Evolutionary conservation across 805 yeast genomes (phyloP), one percentile per base, ranked within the genome.

Genomic region (Hagleromyces aurorensis): DNA sequence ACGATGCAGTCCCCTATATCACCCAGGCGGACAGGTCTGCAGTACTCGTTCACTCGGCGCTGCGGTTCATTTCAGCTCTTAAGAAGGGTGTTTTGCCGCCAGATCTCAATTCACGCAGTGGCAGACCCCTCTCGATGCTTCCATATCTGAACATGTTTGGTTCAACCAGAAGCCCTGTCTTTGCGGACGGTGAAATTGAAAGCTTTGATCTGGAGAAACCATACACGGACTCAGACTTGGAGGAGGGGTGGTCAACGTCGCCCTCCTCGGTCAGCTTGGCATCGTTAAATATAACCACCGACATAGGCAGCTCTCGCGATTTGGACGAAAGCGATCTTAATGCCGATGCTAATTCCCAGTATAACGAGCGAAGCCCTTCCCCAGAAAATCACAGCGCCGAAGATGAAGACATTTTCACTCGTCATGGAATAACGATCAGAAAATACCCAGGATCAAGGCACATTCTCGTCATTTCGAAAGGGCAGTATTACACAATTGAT

Each of bases 401-500:
- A 11, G 38, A 37, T 7, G 36, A 32, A 11, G 52, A 45, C 29
- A 21, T 29, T 8, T 40, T 42, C 22, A 43, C 35, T 15, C 36
- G 44, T 7, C 48, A 57, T 25, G 93, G 94, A 4, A 81, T 94
- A 45, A 70, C 78, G 30, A 73, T 82, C 65, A 84, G 77, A 52
- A 64, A 78, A 2, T 83, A 75, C 49, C 50, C 65, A 6, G 62
- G 69, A 13, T 73, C 89, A 2, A 73, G 72, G 41, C 94, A 85
- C 52, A 70, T 86, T 22, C 69, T 83, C 11, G 78, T 86, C 17
- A 60, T 84, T 40, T 76, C 85, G 27, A 77, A 75, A 40, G 82
- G 93, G 5, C 94, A 84, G 52, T 84, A 82, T 55, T 86, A 85
- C 55, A 80, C 89, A 72, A 70, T 86, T 43, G 87, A 81, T 46